Base-by-base conservation (phyloP, 202 grass and related monocot genomes). In the Digitaria exilis region DNA sequence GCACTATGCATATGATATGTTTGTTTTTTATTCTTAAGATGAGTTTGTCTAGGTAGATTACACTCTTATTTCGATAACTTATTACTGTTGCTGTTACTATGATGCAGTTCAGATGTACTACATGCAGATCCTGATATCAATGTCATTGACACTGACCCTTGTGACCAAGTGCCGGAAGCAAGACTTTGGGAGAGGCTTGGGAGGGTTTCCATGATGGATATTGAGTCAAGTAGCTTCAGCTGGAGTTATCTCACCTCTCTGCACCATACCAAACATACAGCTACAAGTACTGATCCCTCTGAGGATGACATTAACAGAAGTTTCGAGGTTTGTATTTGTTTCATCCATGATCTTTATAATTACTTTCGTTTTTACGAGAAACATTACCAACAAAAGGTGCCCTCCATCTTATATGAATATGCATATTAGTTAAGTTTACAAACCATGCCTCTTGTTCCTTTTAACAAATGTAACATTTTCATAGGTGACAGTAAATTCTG, bases 401-500 rank as follows among this genome's bases (percentile, higher is more conserved):
- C 18, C 5, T 44, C 29, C 18, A 78, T 84, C 24, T 48, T 65
- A 1, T 30, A 30, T 2, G 4, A 51, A 51, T 21, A 51, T 19
- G 7, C 49, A 19, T 45, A 68, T 69, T 25, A 69, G 2, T 26
- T 69, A 69, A 25, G 21, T 75, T 75, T 50, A 48, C 46, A 84
- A 68, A 32, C 13, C 50, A 65, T 71, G 64, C 37, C 16, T 64
- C 25, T 24, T 54, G 17, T 68, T 75, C 69, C 16, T 87, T 83
- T 25, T 75, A 78, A 49, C 43, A 26, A 64, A 0, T 50, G 24
- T 39, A 80, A 29, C 42, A 25, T 39, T 74, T 43, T 71, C 48
- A 39, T 69, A 98, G 95, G 90, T 98, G 29, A 98, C 95, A 43
- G 92, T 98, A 84, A 98, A 98, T 89, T 98, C 95, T 52, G 95